A percentile compares a stretch with the other conserved stretches of the same genome.
Evolutionary conservation across 495 filamentous ascomycete genomes (phyloP).

Genomic region (Penicillium turbatum): DNA sequence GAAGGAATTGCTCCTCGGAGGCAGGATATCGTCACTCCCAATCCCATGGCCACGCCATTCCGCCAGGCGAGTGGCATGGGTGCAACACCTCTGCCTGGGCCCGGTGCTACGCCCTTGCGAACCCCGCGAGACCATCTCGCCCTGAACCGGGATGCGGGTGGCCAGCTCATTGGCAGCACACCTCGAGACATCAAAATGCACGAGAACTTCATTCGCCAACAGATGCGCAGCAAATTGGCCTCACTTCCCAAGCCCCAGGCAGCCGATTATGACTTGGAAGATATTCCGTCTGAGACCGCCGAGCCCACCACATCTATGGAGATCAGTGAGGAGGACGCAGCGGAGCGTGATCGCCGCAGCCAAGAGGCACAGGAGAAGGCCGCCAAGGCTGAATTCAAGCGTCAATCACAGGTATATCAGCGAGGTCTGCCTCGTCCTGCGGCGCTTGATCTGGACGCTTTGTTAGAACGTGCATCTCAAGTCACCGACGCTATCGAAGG

Average conservation of each 20-base stretch:
- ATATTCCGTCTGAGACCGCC: constrained; percentile 73
- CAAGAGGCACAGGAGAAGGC: constrained; percentile 63
- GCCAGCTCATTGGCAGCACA: constrained; percentile 67
- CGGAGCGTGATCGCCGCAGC: constrained; percentile 70
- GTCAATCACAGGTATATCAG: constrained; percentile 87
- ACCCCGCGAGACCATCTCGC: constrained; percentile 89
- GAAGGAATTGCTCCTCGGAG: constrained; percentile 78
- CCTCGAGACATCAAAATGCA: constrained; percentile 71
- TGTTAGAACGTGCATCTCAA: constrained; percentile 56
- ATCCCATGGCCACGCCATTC: constrained; percentile 90
- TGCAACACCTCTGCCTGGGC: constrained; percentile 64
- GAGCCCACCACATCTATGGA: constrained; percentile 55
- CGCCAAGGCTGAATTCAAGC: constrained; percentile 70
- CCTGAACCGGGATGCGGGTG: constrained; percentile 64
- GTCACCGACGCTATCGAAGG: constrained; percentile 52
- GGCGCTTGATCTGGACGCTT: constrained; percentile 62
- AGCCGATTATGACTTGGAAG: constrained; percentile 83
- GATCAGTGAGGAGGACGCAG: constrained; percentile 75
- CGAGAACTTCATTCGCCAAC: constrained; percentile 65
- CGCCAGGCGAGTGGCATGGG: constrained; percentile 64
- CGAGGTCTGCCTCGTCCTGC: constrained; percentile 74
- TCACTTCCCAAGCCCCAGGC: constrained; percentile 88
- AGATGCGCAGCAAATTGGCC: constrained; percentile 66
- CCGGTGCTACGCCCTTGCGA: constrained; percentile 82
- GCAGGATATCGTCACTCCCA: constrained; percentile 81